phyloP scores from a whole-genome alignment of 768 basidiomycete species.

The Calocera viscosa region DNA sequence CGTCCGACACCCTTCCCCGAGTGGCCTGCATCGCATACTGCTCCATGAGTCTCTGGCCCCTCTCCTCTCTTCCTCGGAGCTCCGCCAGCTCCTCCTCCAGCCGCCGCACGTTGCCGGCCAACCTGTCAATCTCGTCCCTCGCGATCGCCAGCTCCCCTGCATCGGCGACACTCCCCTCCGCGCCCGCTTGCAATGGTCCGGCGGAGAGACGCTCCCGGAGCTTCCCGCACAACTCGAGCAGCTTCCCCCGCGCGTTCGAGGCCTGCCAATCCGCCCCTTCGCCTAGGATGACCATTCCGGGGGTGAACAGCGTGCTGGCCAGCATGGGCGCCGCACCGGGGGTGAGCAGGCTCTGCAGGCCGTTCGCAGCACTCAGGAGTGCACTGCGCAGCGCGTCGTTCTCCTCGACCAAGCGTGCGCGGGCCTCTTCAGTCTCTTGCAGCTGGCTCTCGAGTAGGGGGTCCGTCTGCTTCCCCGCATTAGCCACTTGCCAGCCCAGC shows the following conservation, averaged over 20 bases:
- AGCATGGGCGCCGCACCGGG: not conserved
- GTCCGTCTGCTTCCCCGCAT: slow-evolving; percentile 38
- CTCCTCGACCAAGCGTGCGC: slow-evolving; percentile 50
- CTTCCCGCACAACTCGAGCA: not conserved
- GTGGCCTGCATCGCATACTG: not conserved
- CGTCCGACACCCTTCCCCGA: not conserved
- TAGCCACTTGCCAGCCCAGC: slow-evolving; percentile 20
- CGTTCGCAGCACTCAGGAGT: slow-evolving; percentile 51
- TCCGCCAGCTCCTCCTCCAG: not conserved
- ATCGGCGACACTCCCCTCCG: no score
- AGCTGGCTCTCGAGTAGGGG: slow-evolving; percentile 53
- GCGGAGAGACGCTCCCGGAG: not conserved
- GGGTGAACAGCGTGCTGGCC: not conserved
- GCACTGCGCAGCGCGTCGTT: slow-evolving; percentile 49
- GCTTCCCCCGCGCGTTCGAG: not conserved
- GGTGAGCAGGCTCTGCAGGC: slow-evolving; percentile 29
- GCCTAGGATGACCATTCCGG: not conserved
- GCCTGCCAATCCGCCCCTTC: not conserved
- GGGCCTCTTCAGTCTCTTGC: slow-evolving; percentile 58
- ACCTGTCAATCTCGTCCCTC: not conserved
- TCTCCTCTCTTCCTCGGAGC: not conserved
- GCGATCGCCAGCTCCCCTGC: not conserved
- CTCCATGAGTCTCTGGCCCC: not conserved
- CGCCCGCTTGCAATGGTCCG: not conserved
- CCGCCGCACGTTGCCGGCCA: not conserved